A percentile compares a stretch with the other conserved stretches of the same genome.
Conservation (phyloP, 2,329 filamentous ascomycete genomes). For the Penicillium sp. region DNA sequence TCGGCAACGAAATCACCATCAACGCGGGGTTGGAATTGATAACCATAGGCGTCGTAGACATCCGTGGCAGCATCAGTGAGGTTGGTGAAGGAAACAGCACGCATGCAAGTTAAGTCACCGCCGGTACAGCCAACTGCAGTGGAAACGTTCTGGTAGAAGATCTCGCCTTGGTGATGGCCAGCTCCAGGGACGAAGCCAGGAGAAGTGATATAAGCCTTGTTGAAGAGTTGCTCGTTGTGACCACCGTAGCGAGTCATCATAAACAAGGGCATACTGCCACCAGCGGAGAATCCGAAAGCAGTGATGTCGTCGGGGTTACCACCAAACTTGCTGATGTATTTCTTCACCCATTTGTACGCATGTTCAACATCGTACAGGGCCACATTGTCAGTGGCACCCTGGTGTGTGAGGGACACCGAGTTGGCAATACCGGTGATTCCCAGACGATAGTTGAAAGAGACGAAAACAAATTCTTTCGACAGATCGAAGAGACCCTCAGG, state of each 20-base stretch:
- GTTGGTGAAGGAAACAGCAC: too few species aligned
- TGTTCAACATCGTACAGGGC: constrained; percentile 18
- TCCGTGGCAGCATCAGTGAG: too few species aligned
- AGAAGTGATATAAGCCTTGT: constrained; percentile 4
- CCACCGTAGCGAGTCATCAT: too few species aligned
- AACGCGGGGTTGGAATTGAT: too few species aligned
- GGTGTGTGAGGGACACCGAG: constrained; percentile 22
- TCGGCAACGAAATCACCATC: too few species aligned
- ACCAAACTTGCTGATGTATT: constrained; percentile 20
- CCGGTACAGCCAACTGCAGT: constrained; percentile 27
- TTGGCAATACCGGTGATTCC: too few species aligned
- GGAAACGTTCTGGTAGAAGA: constrained; percentile 36
- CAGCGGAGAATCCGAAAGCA: constrained; percentile 17
- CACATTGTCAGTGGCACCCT: constrained; percentile 26
- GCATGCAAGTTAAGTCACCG: too few species aligned
- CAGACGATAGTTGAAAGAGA: constrained; percentile 36
- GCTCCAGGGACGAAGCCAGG: constrained; percentile 37
- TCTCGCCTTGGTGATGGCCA: constrained; percentile 36
- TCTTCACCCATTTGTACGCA: constrained; percentile 18
- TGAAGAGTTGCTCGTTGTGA: too few species aligned
- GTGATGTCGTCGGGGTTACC: constrained; percentile 19
- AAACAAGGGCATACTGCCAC: too few species aligned
- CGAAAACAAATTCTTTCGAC: constrained; percentile 32
- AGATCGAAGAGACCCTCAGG: constrained; percentile 35
- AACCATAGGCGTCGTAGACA: too few species aligned